Base-by-base conservation (phyloP, 768 basidiomycete species). In the Lentinula edodes region DNA sequence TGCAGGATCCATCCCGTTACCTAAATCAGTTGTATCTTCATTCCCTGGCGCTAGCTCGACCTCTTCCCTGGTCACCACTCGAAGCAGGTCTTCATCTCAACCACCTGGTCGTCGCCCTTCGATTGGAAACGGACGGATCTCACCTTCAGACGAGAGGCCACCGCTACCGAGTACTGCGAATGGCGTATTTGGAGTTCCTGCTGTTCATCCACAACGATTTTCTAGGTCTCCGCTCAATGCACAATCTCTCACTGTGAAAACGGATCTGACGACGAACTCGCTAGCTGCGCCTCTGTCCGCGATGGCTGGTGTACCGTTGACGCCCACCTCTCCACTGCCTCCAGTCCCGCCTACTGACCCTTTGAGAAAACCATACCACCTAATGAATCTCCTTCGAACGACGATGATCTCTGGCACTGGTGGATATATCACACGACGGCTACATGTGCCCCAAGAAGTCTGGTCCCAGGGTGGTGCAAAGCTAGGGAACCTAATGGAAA, bases 381-480 rank as follows among this genome's bases (percentile, higher is more conserved):
- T 96, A 83, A 95, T 96, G 93, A 78, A 79, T 63, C 81, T 92
- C 23, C 76, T 96, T 41, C 80, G 86, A 62, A 83, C 78, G 56
- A 93, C 93, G 32, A 95, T 95, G 85, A 82, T 78, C 41, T 86
- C 85, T 41, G 79, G 81, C 63, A 85, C 89, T 4, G 94, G 94
- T n/a, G 93, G 91, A 36, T 95, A 95, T 71, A 78, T 96, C 60
- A 94, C 92, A 15, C 88, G 87, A 51, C 83, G 89, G 51, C 73
- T 96, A 65, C 93, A 94, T 72, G 90, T 96, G 34, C 93, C 94
- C 13, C 85, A 85, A 60, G 91, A 92, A 69, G 89, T 95, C 23
- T 96, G 94, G 94, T 90, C 91, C 48, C 90, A 93, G 70, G 89
- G 90, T 34, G 93, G 93, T 45, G 91, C 89, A 35, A 95, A 94